A percentile compares a stretch with the other conserved stretches of the same genome.
Evolutionary conservation across 1,284 basidiomycete species (phyloP).

Genomic region (Sutorius eximius): DNA sequence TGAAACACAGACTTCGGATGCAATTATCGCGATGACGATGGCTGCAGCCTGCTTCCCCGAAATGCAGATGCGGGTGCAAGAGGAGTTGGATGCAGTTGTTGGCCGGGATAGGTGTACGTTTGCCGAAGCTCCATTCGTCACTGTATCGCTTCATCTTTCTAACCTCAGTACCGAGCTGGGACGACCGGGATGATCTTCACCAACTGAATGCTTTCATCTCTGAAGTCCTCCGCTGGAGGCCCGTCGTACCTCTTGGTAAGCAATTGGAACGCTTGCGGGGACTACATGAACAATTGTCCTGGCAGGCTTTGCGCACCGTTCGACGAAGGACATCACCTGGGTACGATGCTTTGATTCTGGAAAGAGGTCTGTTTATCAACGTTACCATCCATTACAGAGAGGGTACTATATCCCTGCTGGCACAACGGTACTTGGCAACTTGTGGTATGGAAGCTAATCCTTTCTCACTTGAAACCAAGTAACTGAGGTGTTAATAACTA

Average conservation of each 20-base stretch:
- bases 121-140: not conserved
- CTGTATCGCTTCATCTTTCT: not conserved
- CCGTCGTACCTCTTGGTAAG: constrained; percentile 51
- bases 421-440: constrained; percentile 54
- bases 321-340: constrained; percentile 64
- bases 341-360: constrained; percentile 17
- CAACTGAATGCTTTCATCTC: constrained; percentile 61
- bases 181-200: constrained; percentile 51
- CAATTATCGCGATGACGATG: constrained; percentile 56
- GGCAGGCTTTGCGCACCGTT: constrained; percentile 53
- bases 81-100: constrained; percentile 60
- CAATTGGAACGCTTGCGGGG: not conserved
- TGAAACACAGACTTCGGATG: constrained; percentile 46
- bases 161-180: constrained; percentile 42
- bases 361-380: not conserved
- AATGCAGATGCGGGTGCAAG: constrained; percentile 53
- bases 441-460: constrained; percentile 43
- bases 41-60: constrained; percentile 65
- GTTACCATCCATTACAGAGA: constrained; percentile 34
- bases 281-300: not conserved
- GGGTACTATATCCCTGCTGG: constrained; percentile 60
- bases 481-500: not conserved
- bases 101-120: constrained; percentile 50
- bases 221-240: constrained; percentile 66
- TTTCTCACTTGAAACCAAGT: not conserved